A percentile compares a stretch with the other conserved stretches of the same genome.
Conservation (phyloP, 345 rosid genomes). For the Citrus cavaleriei region DNA sequence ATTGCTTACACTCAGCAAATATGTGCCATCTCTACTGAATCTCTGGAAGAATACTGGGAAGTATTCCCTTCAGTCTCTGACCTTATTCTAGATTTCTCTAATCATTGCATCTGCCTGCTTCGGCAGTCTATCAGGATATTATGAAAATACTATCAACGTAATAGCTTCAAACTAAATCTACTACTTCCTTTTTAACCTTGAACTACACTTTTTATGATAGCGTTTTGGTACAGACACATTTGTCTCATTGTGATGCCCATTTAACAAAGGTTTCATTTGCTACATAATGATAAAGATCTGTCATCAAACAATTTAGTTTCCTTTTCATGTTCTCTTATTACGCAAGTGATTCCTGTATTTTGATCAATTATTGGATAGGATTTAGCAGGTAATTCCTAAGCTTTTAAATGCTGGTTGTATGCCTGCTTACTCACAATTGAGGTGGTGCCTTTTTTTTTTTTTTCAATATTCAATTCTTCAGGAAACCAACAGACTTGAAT, state of each 20-base stretch:
- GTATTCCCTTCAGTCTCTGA: background rate
- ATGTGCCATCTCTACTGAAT: background rate
- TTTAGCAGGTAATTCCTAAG: background rate
- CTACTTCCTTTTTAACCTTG: background rate
- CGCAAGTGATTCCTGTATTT: background rate
- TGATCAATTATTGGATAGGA: background rate
- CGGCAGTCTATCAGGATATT: background rate
- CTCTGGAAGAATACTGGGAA: background rate
- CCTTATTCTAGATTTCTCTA: background rate
- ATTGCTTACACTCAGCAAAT: background rate
- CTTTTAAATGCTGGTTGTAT: background rate
- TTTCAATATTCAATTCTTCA: constrained; percentile 24
- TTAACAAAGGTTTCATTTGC: background rate
- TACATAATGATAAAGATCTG: background rate
- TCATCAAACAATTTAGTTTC: background rate
- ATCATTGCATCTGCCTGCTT: background rate
- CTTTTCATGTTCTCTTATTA: background rate
- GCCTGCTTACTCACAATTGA: background rate
- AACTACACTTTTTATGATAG: background rate
- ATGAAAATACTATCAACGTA: too few species aligned
- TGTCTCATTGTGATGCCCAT: background rate
- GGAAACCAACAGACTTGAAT: constrained; percentile 84
- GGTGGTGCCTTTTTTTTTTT: background rate
- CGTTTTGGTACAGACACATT: background rate
- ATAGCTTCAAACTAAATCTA: background rate